Conservation (phyloP, 2,329 filamentous ascomycete genomes). For the Rhynchosporium secalis region DNA sequence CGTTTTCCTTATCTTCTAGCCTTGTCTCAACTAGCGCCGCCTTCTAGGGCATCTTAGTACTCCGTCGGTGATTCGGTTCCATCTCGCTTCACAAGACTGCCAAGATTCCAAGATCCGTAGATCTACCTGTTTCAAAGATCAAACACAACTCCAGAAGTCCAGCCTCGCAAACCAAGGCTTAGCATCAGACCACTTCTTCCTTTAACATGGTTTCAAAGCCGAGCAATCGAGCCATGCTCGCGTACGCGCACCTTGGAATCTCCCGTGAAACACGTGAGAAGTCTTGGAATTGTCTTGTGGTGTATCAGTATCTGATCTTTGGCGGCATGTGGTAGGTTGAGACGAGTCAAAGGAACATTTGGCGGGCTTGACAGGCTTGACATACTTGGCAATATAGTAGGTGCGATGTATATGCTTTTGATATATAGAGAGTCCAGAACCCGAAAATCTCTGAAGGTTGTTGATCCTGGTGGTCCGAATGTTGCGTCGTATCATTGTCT, state of each 20-base stretch:
- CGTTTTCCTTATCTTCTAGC: too few relatives aligned
- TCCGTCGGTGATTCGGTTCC: too few relatives aligned
- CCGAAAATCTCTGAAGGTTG: not conserved
- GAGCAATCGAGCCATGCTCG: not conserved
- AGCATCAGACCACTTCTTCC: conserved; percentile 1
- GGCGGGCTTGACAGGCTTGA: too few relatives aligned
- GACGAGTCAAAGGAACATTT: too few relatives aligned
- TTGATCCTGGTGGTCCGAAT: conserved; percentile 10
- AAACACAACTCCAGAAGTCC: not conserved
- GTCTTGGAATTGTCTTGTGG: not conserved
- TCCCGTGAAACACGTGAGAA: not conserved
- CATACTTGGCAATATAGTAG: too few relatives aligned
- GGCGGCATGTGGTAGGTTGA: not conserved
- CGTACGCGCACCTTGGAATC: not conserved
- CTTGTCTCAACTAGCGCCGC: too few relatives aligned
- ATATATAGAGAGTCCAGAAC: conserved; percentile 4
- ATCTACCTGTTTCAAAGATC: conserved; percentile 5
- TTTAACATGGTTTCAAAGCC: not conserved
- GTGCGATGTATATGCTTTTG: too few relatives aligned
- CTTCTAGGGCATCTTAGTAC: too few relatives aligned
- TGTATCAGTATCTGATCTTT: not conserved
- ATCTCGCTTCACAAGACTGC: too few relatives aligned
- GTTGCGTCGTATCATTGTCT: not conserved
- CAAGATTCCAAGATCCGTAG: not conserved
- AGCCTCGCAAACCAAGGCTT: not conserved